phyloP scores from a whole-genome alignment of 2,329 filamentous ascomycete genomes.

The Botryosphaeria dothidea region DNA sequence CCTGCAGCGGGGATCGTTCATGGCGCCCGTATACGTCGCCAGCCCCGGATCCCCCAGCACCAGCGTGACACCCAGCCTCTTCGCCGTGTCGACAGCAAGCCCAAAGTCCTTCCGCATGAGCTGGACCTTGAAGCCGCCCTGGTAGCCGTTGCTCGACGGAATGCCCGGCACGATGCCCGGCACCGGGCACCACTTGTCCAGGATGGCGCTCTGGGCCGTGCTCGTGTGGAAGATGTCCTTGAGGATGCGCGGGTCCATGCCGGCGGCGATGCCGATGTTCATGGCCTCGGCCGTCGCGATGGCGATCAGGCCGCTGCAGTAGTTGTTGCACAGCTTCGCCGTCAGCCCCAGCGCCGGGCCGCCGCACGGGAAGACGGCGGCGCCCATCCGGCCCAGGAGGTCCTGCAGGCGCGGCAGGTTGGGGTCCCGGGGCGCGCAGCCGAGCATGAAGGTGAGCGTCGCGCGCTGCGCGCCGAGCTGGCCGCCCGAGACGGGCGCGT shows the following conservation, averaged over 20 bases:
- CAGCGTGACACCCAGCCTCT: conserved; percentile 51
- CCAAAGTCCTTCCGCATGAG: conserved; percentile 62
- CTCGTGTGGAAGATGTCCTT: conserved; percentile 53
- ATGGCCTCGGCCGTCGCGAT: conserved; percentile 61
- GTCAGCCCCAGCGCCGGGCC: conserved; percentile 57
- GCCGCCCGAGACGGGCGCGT: conserved; percentile 56
- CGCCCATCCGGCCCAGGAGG: conserved; percentile 55
- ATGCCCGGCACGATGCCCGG: conserved; percentile 39
- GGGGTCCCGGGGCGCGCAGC: conserved; percentile 47
- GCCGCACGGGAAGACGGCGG: conserved; percentile 57
- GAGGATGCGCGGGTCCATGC: conserved; percentile 56
- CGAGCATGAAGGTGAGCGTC: conserved; percentile 59
- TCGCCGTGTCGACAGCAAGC: conserved; percentile 57
- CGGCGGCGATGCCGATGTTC: conserved; percentile 60
- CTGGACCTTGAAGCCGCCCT: conserved; percentile 60
- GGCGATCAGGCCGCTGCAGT: conserved; percentile 59
- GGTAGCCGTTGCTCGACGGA: conserved; percentile 47
- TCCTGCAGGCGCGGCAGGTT: conserved; percentile 46
- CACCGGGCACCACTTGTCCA: conserved; percentile 54
- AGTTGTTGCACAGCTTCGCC: conserved; percentile 64
- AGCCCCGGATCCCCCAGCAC: conserved; percentile 54
- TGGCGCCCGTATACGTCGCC: conserved; percentile 54
- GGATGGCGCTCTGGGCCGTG: conserved; percentile 55
- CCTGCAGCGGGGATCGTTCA: conserved; percentile 52
- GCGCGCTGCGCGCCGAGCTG: conserved; percentile 54